phyloP scores from a whole-genome alignment of 208 protist species.

The Crithidia fasciculata region DNA sequence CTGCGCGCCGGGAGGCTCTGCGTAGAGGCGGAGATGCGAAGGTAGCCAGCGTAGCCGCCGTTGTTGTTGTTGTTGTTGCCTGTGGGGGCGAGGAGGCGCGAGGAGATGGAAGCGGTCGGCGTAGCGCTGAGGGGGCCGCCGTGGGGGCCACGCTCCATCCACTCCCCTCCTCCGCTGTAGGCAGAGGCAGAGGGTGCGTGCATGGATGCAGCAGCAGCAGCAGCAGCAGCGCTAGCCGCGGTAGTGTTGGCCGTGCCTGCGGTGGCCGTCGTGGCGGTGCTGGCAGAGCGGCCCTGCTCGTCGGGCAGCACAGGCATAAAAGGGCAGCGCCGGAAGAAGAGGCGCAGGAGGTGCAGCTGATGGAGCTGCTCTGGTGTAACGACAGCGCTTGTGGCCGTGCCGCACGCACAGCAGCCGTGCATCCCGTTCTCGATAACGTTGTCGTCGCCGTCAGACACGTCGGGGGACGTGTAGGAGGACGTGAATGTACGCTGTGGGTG shows the following conservation, averaged over 20 bases:
- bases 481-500: neutral
- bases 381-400: neutral
- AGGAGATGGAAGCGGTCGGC: no score
- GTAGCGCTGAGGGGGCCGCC: neutral
- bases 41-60: neutral
- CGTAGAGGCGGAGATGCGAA: conserved; percentile 16
- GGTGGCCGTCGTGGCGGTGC: conserved; percentile 2
- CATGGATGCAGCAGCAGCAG: no score
- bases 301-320: conserved; percentile 27
- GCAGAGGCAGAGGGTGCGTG: neutral
- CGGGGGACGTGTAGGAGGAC: neutral
- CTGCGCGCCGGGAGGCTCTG: conserved; percentile 22
- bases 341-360: conserved; percentile 15
- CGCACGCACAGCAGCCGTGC: neutral
- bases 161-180: neutral
- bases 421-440: neutral
- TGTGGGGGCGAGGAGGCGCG: no score
- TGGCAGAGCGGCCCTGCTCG: conserved; percentile 7
- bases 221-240: neutral
- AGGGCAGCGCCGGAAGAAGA: conserved; percentile 31
- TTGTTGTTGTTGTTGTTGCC: neutral
- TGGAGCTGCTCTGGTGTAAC: conserved; percentile 7
- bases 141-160: neutral
- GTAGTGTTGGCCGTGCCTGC: neutral
- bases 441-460: neutral